Evolutionary conservation across 2,329 filamentous ascomycete species (phyloP).

Genomic region (Tolypocladium endophyticum): DNA sequence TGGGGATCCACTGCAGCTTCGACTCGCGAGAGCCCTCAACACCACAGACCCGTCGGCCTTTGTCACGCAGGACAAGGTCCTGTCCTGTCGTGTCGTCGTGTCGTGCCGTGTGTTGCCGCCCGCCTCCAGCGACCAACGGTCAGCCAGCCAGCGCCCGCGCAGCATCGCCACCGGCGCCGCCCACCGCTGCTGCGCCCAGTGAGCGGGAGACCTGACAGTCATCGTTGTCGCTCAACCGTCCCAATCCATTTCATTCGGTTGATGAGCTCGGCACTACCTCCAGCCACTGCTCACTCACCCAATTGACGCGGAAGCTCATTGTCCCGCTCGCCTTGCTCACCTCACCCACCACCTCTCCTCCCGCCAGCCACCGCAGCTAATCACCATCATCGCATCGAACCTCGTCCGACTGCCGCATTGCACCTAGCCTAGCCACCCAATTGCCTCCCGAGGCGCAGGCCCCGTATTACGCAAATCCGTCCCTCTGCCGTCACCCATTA

Average conservation of each 20-base stretch:
- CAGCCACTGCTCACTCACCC: neutral
- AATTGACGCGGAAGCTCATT: neutral
- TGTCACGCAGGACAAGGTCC: neutral
- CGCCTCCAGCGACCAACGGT: constrained; percentile 1
- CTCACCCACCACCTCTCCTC: neutral
- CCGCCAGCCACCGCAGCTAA: constrained; percentile 1
- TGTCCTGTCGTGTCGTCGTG: constrained; percentile 3
- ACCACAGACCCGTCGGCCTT: constrained; percentile 1
- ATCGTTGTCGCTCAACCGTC: neutral
- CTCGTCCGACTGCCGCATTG: constrained; percentile 3
- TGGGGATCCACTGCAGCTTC: constrained; percentile 6
- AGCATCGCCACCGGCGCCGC: constrained; percentile 1
- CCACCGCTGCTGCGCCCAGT: neutral
- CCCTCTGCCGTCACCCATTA: constrained; percentile 7
- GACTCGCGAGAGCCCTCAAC: neutral
- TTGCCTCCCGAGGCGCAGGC: constrained; percentile 5
- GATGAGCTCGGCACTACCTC: neutral
- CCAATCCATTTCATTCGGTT: neutral
- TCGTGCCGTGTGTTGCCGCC: constrained; percentile 1
- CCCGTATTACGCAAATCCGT: constrained; percentile 13
- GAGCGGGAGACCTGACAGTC: neutral
- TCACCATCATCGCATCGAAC: neutral
- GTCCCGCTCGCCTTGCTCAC: neutral
- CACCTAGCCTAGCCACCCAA: constrained; percentile 1
- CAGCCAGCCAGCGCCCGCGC: neutral